phyloP scores from a whole-genome alignment of 495 filamentous ascomycete species.

The Choiromyces venosus region DNA sequence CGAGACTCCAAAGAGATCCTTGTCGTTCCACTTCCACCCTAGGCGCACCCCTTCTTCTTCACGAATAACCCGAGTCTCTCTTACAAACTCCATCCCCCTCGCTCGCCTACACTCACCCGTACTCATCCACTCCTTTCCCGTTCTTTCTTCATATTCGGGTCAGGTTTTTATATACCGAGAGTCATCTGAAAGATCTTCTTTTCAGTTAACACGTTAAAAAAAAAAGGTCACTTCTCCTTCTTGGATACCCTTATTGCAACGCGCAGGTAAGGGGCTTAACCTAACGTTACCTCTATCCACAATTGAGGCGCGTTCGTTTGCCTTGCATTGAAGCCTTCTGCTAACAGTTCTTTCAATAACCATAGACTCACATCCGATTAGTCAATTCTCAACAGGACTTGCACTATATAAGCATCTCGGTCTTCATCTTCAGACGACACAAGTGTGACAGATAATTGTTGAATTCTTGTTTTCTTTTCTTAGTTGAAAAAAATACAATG shows the following conservation, averaged over 20 bases:
- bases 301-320: conserved; percentile 22
- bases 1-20: conserved; percentile 31
- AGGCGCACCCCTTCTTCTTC: conserved; percentile 35
- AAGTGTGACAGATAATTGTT: conserved; percentile 6
- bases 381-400: conserved; percentile 33
- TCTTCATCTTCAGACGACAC: conserved; percentile 15
- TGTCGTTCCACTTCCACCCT: conserved; percentile 31
- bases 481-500: not conserved
- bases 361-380: conserved; percentile 19
- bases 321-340: conserved; percentile 28
- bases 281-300: conserved; percentile 17
- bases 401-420: conserved; percentile 17
- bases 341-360: conserved; percentile 17
- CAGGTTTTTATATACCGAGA: conserved; percentile 10
- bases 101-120: conserved; percentile 18
- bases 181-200: conserved; percentile 23
- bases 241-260: conserved; percentile 17
- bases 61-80: conserved; percentile 36
- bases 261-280: conserved; percentile 26
- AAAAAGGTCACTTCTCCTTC: conserved; percentile 14
- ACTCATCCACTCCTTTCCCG: conserved; percentile 32
- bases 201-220: conserved; percentile 10
- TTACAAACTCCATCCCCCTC: conserved; percentile 20
- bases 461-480: not conserved
- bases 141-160: conserved; percentile 22